A percentile compares a stretch with the other conserved stretches of the same genome.
Evolutionary conservation across 192 early-diverging fungal genomes (phyloP).

Genomic region (Linnemannia exigua): DNA sequence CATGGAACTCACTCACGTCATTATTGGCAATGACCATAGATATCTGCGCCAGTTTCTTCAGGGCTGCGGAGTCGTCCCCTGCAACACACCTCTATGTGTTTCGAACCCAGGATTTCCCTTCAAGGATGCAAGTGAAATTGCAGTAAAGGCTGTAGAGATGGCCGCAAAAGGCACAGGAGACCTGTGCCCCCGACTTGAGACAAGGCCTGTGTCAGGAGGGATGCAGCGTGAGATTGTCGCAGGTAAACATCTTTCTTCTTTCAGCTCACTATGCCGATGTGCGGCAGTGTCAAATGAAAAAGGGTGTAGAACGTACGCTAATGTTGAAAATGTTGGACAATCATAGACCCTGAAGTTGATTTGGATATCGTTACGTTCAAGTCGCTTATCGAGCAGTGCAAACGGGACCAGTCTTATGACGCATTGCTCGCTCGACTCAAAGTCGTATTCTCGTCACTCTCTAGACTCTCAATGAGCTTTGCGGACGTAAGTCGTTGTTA

Average conservation of each 20-base stretch:
- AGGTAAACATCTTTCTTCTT: conserved; percentile 6
- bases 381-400: conserved; percentile 39
- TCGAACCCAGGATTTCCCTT: conserved; percentile 37
- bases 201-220: neutral
- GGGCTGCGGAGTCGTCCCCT: conserved; percentile 29
- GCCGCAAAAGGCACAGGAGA: conserved; percentile 27
- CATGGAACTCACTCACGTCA: neutral
- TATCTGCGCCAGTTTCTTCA: conserved; percentile 51
- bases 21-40: neutral
- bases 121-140: conserved; percentile 43
- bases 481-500: conserved; percentile 48
- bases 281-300: neutral
- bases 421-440: conserved; percentile 29
- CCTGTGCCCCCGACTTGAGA: conserved; percentile 31
- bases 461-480: conserved; percentile 52
- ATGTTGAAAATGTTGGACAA: neutral
- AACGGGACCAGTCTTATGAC: conserved; percentile 26
- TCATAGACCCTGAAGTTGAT: conserved; percentile 30
- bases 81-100: conserved; percentile 35
- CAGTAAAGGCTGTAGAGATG: conserved; percentile 31
- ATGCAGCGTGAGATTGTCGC: conserved; percentile 39
- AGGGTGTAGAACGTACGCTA: neutral
- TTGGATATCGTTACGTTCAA: conserved; percentile 49
- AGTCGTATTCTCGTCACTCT: conserved; percentile 47
- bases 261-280: neutral